Percentiles rank a stretch among this genome's conserved stretches.
Conservation (phyloP, 1,139 yeast species). For the Kodamaea sp. region DNA sequence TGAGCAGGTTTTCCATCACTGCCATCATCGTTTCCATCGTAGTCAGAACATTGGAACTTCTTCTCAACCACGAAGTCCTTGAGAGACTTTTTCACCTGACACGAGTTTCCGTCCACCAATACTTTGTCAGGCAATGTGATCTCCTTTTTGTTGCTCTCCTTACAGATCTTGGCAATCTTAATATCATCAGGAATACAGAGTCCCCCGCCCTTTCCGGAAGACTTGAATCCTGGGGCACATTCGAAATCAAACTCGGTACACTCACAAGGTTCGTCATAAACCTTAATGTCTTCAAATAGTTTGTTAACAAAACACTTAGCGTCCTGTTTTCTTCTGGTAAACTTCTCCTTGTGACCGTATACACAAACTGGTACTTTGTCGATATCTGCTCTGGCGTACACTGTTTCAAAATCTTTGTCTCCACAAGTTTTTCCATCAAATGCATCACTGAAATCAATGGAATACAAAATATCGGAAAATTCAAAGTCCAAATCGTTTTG, state of each 20-base stretch:
- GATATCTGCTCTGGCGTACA: conserved; percentile 56
- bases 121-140: conserved; percentile 35
- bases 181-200: conserved; percentile 55
- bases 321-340: conserved; percentile 65
- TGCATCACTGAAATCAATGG: conserved; percentile 65
- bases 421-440: conserved; percentile 54
- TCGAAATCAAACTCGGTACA: conserved; percentile 73
- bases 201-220: conserved; percentile 37
- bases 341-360: conserved; percentile 71
- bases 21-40: conserved; percentile 27
- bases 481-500: conserved; percentile 13
- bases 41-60: conserved; percentile 34
- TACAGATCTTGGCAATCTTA: conserved; percentile 31
- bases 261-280: conserved; percentile 59
- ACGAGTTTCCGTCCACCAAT: conserved; percentile 52
- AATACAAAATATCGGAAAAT: conserved; percentile 30
- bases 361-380: conserved; percentile 62
- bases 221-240: conserved; percentile 61
- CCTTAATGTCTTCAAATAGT: conserved; percentile 58
- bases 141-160: conserved; percentile 18
- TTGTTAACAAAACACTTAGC: conserved; percentile 70
- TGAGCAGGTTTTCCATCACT: conserved; percentile 10
- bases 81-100: conserved; percentile 32
- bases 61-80: conserved; percentile 26
- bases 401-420: conserved; percentile 63